Base-by-base conservation (phyloP, 495 filamentous ascomycete species). In the Aspergillus mulundensis region DNA sequence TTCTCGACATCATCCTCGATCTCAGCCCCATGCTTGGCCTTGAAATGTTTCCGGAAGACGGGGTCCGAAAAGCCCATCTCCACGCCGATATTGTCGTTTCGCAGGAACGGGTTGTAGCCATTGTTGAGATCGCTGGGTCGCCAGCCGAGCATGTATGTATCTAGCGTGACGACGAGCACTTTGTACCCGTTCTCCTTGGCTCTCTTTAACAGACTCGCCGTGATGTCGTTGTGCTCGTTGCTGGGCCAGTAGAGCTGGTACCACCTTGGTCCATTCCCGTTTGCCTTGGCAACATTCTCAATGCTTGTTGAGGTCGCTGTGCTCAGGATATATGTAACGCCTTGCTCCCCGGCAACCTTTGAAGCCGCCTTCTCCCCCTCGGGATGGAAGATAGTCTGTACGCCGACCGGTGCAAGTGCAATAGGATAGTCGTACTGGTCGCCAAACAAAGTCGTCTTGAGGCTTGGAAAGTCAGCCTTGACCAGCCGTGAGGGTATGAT, bases 211-310 rank as follows among this genome's bases (percentile, higher is more conserved):
- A 85, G 63, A 3, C 75, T 76, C 0, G 64, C 56, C 0, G 85
- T 85, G 24, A 86, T 65, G 6, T 80, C 72, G 23, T 80, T 70
- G 18, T 47, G 44, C 14, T 47, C 23, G 60, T 84, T 65, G 20
- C 71, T 47, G 11, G 81, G 81, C 80, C 83, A 84, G 63, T 88
- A 88, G 1, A 88, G 72, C 65, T 88, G 84, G 64, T 76, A 87
- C 73, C 79, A 81, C 4, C 76, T 60, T 2, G 58, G 41, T 0
- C 76, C 67, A 12, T 64, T 50, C 3, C 65, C 72, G 51, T 66
- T 73, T 0, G 71, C 76, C 18, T 55, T 57, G 0, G 77, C 77
- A 1, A 77, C 70, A 15, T 79, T 69, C 46, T 80, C 77, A 21
- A 78, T 74, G 41, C 66, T 68, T 11, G 59, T 66, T 7, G 61